Conservation (phyloP, 202 grass and related monocot genomes). For the Brachypodium distachyon region DNA sequence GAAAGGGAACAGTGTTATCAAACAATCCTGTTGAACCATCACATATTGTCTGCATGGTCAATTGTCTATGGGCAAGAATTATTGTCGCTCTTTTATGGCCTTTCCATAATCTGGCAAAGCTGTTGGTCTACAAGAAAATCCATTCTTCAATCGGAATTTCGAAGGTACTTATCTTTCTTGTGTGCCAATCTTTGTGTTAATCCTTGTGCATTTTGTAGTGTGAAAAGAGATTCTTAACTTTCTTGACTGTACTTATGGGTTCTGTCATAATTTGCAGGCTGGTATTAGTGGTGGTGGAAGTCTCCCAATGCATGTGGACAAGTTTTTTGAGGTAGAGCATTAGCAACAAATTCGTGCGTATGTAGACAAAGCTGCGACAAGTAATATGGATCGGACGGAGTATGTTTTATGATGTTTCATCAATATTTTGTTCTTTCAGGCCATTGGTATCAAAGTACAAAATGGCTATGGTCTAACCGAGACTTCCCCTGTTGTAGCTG, state of each 20-base stretch:
- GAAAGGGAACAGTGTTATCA: conserved; percentile 63
- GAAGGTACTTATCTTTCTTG: conserved; percentile 39
- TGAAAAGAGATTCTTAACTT: neutral
- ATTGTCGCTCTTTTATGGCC: conserved; percentile 61
- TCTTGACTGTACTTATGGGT: conserved; percentile 3
- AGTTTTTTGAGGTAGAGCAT: conserved; percentile 83
- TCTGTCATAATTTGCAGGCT: conserved; percentile 57
- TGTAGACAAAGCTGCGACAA: too few relatives aligned
- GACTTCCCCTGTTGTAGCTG: conserved; percentile 80
- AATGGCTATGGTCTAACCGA: conserved; percentile 97
- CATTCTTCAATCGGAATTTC: conserved; percentile 78
- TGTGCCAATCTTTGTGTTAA: conserved; percentile 7
- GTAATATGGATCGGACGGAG: too few relatives aligned
- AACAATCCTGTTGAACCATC: conserved; percentile 41
- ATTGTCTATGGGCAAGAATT: conserved; percentile 68
- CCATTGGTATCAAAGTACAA: conserved; percentile 78
- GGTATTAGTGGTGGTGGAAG: conserved; percentile 91
- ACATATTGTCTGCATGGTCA: conserved; percentile 29
- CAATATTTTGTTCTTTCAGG: conserved; percentile 51
- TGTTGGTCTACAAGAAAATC: conserved; percentile 80
- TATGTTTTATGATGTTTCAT: too few relatives aligned
- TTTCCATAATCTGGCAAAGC: conserved; percentile 82
- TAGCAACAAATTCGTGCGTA: conserved; percentile 12
- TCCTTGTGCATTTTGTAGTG: neutral
- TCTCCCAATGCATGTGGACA: conserved; percentile 78